These are phyloP conservation scores for Penicillium soppii DNA, from an alignment of 495 filamentous ascomycete species.

Conservation along the genomic window DNA sequence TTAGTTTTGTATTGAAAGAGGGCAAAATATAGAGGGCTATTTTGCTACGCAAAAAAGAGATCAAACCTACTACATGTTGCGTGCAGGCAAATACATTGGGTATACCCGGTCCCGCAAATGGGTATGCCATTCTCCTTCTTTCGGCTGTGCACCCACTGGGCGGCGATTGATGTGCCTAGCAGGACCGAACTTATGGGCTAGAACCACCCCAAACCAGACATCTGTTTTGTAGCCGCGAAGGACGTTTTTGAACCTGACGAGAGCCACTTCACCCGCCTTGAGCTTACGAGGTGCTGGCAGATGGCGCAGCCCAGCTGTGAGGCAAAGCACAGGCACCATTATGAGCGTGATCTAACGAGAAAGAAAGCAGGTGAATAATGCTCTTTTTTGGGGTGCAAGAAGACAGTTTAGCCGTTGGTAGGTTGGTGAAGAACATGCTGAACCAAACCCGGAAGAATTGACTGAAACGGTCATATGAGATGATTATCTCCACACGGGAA, in stretches of 20 bases:
- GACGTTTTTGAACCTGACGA: conserved; percentile 20
- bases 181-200: conserved; percentile 5
- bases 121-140: conserved; percentile 6
- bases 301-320: neutral
- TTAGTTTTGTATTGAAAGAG: neutral
- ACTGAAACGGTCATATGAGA: too few species aligned
- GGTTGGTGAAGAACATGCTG: too few species aligned
- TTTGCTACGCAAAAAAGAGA: neutral
- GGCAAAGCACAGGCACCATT: neutral
- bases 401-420: too few species aligned
- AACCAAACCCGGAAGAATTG: too few species aligned
- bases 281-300: neutral
- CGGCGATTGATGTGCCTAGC: neutral
- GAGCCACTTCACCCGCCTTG: conserved; percentile 5
- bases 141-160: conserved; percentile 3
- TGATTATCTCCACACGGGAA: too few species aligned
- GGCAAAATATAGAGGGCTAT: too few species aligned
- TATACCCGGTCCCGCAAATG: conserved; percentile 8
- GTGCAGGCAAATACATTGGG: conserved; percentile 15
- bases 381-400: too few species aligned
- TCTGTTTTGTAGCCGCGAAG: conserved; percentile 9
- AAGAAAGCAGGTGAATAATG: too few species aligned
- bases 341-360: neutral
- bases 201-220: conserved; percentile 15
- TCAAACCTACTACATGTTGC: conserved; percentile 21